Percentiles rank a stretch among this genome's conserved stretches.
Evolutionary conservation across 1,139 yeast genomes (phyloP).

Genomic region (Candida sojae): DNA sequence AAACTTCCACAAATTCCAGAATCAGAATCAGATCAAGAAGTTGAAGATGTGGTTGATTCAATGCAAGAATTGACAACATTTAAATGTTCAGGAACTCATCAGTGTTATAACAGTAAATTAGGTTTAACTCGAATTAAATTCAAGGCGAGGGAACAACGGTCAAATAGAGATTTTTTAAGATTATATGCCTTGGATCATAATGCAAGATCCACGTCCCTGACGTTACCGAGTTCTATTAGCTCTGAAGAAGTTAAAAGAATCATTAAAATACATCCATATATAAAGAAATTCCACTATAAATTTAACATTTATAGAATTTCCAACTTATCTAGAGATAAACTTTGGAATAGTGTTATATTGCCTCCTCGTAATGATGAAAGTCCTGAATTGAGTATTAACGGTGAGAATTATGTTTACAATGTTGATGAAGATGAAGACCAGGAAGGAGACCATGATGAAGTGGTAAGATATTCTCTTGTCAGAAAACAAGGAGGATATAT

Average conservation of each 20-base stretch:
- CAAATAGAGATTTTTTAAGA: slow-evolving; percentile 46
- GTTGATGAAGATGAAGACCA: slow-evolving; percentile 19
- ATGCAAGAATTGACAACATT: slow-evolving; percentile 13
- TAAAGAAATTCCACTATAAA: slow-evolving; percentile 27
- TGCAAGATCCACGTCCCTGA: slow-evolving; percentile 24
- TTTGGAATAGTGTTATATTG: slow-evolving; percentile 52
- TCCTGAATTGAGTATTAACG: slow-evolving; percentile 27
- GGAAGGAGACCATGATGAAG: slow-evolving; percentile 6
- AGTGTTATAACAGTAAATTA: neutral
- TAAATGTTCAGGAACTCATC: slow-evolving; percentile 1
- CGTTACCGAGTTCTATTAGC: slow-evolving; percentile 12
- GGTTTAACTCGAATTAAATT: slow-evolving; percentile 11
- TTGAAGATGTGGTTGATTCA: slow-evolving; percentile 1
- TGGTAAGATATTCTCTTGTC: slow-evolving; percentile 11
- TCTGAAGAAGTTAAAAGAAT: slow-evolving; percentile 12
- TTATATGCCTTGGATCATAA: slow-evolving; percentile 49
- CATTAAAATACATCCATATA: slow-evolving; percentile 19
- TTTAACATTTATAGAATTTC: slow-evolving; percentile 36
- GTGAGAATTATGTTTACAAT: slow-evolving; percentile 21
- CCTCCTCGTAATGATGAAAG: slow-evolving; percentile 45
- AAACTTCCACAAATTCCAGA: slow-evolving; percentile 16
- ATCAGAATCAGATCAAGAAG: neutral
- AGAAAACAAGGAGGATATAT: slow-evolving; percentile 29
- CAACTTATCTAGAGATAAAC: slow-evolving; percentile 40
- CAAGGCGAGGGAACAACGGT: slow-evolving; percentile 47